Conservation (phyloP, 2,329 filamentous ascomycete genomes). For the Pestalotiopsis sp. region DNA sequence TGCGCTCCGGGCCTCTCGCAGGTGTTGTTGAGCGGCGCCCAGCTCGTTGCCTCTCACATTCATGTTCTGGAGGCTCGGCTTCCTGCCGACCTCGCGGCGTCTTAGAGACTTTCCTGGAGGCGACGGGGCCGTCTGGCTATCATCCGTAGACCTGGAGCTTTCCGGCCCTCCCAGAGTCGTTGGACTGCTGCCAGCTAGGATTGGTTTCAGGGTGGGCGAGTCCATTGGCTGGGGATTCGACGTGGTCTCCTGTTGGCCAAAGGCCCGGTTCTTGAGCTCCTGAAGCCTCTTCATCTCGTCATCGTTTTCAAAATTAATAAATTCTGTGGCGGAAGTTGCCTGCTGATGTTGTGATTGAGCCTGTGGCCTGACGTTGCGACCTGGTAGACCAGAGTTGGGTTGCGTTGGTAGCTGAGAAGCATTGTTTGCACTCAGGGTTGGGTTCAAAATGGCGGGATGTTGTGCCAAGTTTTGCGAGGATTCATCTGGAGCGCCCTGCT, state of each 20-base stretch:
- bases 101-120: not conserved
- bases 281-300: slow-evolving; percentile 11
- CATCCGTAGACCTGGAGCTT: not conserved
- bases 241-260: not conserved
- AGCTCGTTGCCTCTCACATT: not conserved
- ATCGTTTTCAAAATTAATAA: not conserved
- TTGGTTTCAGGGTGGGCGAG: not conserved
- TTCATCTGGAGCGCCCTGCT: not conserved
- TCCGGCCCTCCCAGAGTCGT: not conserved
- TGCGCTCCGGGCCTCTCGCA: not conserved
- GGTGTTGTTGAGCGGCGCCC: not conserved
- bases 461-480: not conserved
- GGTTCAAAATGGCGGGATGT: not conserved
- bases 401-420: not conserved
- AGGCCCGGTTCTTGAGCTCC: not conserved
- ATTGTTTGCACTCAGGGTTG: not conserved
- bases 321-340: not conserved
- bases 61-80: not conserved
- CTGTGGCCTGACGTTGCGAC: slow-evolving; percentile 12
- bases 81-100: not conserved
- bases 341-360: not conserved
- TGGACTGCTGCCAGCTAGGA: not conserved
- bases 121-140: slow-evolving; percentile 4
- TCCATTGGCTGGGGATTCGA: not conserved
- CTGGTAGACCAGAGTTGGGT: slow-evolving; percentile 8